Evolutionary conservation across 495 filamentous ascomycete genomes (phyloP), one percentile per base, ranked within the genome.

Genomic region (Hypoxylon lienhwacheense): DNA sequence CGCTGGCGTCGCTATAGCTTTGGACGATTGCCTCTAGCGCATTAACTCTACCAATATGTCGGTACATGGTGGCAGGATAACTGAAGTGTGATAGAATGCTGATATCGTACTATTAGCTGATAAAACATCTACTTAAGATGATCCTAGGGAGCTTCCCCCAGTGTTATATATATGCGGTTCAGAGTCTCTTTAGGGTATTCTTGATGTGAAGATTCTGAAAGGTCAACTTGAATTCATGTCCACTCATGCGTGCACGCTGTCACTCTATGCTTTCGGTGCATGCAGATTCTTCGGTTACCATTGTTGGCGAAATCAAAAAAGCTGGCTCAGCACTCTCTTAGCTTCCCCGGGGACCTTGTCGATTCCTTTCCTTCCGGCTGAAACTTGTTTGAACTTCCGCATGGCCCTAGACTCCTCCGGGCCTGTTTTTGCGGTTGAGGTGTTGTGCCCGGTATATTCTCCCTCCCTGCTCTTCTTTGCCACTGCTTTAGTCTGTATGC

Each of bases 261-360:
- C 15, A 55, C 19, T 47, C 21, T 6, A 11, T 26, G 6, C 5
- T 22, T 7, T 7, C 11, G 21, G 28, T 6, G 45, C 15, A 34
- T 46, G 32, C 19, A 28, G 24, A 58, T 45, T 24, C n/a, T 8
- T 22, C 14, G 64, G 54, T 61, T 65, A 67, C 65, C 61, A 63
- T 67, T 49, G 22, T 54, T 42, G 29, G 22, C n/a, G 20, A 41
- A 20, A 44, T 78, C 65, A 86, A 66, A 95, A 95, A 45, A 95
- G 89, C 73, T 87, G 87, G 63, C 86, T 88, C 47, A 95, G 68
- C 7, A 96, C 84, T 63, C 87, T 82, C 69, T 85, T 83, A 10
- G 89, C 83, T 59, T 88, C 82, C 33, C 87, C 86, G 14, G 77
- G 80, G 61, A 84, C 70, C 36, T 71, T 73, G 11, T 66, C 69